Evolutionary conservation across 2,329 filamentous ascomycete genomes (phyloP).

Genomic region (Harringtonia aguacate): DNA sequence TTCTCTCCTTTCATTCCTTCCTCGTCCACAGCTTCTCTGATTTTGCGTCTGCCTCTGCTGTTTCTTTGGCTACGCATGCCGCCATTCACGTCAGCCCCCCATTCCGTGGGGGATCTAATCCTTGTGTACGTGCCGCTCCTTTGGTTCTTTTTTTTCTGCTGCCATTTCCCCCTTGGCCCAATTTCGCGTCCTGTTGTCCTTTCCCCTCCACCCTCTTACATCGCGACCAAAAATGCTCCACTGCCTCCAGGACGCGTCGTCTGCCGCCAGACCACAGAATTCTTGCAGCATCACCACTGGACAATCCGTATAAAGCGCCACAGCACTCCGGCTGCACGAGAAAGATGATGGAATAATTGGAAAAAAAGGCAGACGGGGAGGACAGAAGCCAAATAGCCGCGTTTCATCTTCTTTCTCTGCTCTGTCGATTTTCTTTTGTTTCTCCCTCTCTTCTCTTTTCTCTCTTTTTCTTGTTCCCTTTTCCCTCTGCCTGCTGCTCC

Average conservation of each 20-base stretch:
- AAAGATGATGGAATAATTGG: too few species aligned
- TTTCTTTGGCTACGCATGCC: neutral
- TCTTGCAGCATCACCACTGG: neutral
- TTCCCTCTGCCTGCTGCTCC: neutral
- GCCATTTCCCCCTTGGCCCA: neutral
- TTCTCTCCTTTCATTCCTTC: neutral
- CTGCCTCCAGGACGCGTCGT: conserved; percentile 1
- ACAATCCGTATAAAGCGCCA: too few species aligned
- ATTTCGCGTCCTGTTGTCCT: neutral
- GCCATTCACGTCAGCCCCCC: neutral
- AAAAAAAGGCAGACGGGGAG: too few species aligned
- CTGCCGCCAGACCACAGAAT: neutral
- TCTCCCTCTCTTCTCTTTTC: neutral
- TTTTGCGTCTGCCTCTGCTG: conserved; percentile 1
- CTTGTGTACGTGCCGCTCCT: neutral
- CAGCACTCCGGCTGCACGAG: too few species aligned
- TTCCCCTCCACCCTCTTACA: neutral
- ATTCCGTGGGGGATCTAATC: neutral
- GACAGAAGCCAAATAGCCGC: neutral
- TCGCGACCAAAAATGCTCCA: neutral
- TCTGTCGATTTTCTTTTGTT: neutral
- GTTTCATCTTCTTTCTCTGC: neutral
- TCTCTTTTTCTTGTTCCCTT: neutral
- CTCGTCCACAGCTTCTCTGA: neutral
- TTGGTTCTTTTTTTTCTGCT: neutral